These are phyloP conservation scores for Sechiopsis laciniata DNA, from an alignment of 306 rosid genomes.

Conservation along the genomic window DNA sequence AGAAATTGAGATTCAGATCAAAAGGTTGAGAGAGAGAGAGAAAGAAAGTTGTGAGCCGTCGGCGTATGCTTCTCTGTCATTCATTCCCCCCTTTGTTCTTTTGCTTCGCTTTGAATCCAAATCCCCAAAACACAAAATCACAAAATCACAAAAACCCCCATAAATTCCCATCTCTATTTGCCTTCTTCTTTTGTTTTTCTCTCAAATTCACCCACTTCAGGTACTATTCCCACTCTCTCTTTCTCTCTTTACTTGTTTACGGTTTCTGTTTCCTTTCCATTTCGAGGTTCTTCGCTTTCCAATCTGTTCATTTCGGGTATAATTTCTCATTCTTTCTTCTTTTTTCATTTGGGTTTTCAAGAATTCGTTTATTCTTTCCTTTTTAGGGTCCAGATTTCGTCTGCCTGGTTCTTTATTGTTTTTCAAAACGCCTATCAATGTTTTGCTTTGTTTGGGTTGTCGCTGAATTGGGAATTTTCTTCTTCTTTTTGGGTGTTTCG, in stretches of 20 bases:
- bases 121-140: neutral
- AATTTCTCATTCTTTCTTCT: too few species aligned
- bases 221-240: neutral
- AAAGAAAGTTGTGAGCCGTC: slow-evolving; percentile 12
- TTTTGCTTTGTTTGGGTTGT: neutral
- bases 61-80: slow-evolving; percentile 24
- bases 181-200: neutral
- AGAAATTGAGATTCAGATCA: neutral
- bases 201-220: too few species aligned
- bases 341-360: neutral
- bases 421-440: neutral
- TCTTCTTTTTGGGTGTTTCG: neutral
- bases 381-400: neutral
- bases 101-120: slow-evolving; percentile 20
- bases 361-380: neutral
- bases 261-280: neutral
- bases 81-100: neutral
- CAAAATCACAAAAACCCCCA: neutral
- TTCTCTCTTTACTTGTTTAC: too few species aligned
- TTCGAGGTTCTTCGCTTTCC: neutral
- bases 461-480: neutral
- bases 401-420: neutral
- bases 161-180: slow-evolving; percentile 11
- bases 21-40: neutral
- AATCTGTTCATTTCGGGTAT: neutral